Base-by-base conservation (phyloP, 352 stramenopile species). In the Elongisporangium senticosum region DNA sequence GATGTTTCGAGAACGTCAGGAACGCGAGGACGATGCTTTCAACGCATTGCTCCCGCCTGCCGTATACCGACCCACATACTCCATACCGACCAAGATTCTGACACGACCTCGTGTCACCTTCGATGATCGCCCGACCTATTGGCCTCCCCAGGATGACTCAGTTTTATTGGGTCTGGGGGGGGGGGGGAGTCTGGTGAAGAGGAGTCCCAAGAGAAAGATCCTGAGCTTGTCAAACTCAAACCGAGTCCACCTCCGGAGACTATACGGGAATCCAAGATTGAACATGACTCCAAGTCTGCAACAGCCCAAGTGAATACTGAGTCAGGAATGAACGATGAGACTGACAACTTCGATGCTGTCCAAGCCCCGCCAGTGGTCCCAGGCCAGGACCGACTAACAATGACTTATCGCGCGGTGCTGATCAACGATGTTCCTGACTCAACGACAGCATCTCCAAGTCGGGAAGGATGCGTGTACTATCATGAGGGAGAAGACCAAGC, bases 401-500 rank as follows among this genome's bases (percentile, higher is more conserved):
- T 3, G 7, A 28, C 24, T 28, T 28, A 28, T 28, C 24, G 24
- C 7, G 24, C 24, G 24, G 24, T 7, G 7, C 24, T 28, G 24
- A 28, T 7, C 24, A 28, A 7, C 3, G 24, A 28, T 7, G 24
- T 28, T n/a, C n/a, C n/a, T n/a, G n/a, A n/a, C n/a, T n/a, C n/a
- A n/a, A n/a, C n/a, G n/a, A n/a, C n/a, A 7, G 59, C 61, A 2
- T 53, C 59, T 1, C 5, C 20, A 24, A 40, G 49, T 14, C 8
- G 40, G 0, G 50, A 66, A 1, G 49, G 49, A 1, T 23, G 39
- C 2, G 60, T 62, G 0, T 67, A 58, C 11, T 59, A 49, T 14
- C 61, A 59, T 14, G 50, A 63, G 54, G 55, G 51, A 0, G 28
- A 47, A 0, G 56, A 63, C 14, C 58, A 59, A 8, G 43, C 62